Conservation (phyloP, 768 basidiomycete genomes). For the Suillus weaverae region DNA sequence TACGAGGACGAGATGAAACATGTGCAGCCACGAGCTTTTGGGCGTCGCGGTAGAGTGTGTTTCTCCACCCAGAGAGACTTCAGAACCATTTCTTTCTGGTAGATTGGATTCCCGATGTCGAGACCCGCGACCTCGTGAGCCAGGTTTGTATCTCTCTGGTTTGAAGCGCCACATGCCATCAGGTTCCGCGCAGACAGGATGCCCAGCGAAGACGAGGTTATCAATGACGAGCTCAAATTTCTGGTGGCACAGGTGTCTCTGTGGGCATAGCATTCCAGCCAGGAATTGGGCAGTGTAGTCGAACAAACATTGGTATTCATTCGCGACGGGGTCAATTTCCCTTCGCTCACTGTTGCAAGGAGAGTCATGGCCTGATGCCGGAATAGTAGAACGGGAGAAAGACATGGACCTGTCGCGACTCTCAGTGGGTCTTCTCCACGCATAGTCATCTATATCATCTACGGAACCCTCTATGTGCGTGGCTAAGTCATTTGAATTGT, state of each 20-base stretch:
- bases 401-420: slow-evolving; percentile 53
- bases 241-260: slow-evolving; percentile 81
- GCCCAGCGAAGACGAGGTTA: slow-evolving; percentile 89
- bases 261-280: slow-evolving; percentile 78
- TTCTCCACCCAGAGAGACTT: slow-evolving; percentile 38
- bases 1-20: slow-evolving; percentile 85
- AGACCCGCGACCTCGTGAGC: slow-evolving; percentile 57
- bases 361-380: slow-evolving; percentile 52
- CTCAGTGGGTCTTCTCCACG: slow-evolving; percentile 60
- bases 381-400: slow-evolving; percentile 45
- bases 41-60: slow-evolving; percentile 22
- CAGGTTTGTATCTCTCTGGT: slow-evolving; percentile 53
- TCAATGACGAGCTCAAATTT: slow-evolving; percentile 93
- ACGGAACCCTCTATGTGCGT: slow-evolving; percentile 5
- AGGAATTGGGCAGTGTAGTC: slow-evolving; percentile 82
- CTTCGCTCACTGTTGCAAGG: slow-evolving; percentile 46
- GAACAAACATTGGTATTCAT: slow-evolving; percentile 70
- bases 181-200: slow-evolving; percentile 81
- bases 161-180: slow-evolving; percentile 78
- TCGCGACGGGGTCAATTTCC: slow-evolving; percentile 34
- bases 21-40: slow-evolving; percentile 58
- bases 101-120: slow-evolving; percentile 42
- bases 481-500: slow-evolving; percentile 30
- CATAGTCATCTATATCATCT: slow-evolving; percentile 47
- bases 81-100: slow-evolving; percentile 34